phyloP scores from a whole-genome alignment of 148 eudicot genomes.

The Amaranthus palmeri region DNA sequence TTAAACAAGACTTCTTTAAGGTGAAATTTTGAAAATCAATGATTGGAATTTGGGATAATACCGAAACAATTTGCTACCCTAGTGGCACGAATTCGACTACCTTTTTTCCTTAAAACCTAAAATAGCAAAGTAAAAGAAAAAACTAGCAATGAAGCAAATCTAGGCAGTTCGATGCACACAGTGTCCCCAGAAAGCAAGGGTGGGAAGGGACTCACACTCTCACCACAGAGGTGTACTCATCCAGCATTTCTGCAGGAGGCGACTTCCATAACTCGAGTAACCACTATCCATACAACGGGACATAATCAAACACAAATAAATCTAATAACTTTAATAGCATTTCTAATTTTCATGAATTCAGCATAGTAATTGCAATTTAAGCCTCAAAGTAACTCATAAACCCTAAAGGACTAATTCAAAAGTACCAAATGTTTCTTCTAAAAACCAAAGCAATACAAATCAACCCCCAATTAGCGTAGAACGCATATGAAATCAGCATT shows the following conservation, averaged over 20 bases:
- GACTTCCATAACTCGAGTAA: neutral
- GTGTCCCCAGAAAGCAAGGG: too few relatives aligned
- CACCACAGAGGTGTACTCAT: too few relatives aligned
- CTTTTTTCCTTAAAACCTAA: neutral
- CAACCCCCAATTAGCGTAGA: neutral
- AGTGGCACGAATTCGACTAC: neutral
- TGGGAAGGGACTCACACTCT: too few relatives aligned
- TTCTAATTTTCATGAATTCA: neutral
- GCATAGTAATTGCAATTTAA: neutral
- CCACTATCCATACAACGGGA: neutral
- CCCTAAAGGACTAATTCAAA: neutral
- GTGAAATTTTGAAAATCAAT: too few relatives aligned
- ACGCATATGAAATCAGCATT: neutral
- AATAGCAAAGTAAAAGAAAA: neutral
- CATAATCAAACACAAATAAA: neutral
- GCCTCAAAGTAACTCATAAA: neutral
- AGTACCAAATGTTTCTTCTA: neutral
- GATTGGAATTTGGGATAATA: too few relatives aligned
- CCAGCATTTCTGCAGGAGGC: too few relatives aligned
- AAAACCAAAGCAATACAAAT: neutral
- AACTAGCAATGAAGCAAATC: neutral
- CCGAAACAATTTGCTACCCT: neutral
- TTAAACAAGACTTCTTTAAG: too few relatives aligned
- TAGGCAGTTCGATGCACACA: too few relatives aligned
- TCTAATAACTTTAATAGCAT: neutral